Conservation (phyloP, 2,329 filamentous ascomycete species). For the Hypoxylon sp. region DNA sequence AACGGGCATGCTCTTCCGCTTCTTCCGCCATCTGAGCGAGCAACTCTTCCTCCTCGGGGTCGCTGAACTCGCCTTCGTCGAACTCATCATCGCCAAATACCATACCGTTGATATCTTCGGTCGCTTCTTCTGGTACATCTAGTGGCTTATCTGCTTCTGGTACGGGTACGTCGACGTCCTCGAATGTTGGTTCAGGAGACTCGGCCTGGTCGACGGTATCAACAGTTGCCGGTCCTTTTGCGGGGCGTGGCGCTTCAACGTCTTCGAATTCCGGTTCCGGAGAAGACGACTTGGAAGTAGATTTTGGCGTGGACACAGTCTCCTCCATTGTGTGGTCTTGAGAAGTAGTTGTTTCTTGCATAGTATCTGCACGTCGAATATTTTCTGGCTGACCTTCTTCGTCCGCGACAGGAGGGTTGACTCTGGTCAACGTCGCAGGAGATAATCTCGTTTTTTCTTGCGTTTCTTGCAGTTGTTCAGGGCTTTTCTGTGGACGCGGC, state of each 20-base stretch:
- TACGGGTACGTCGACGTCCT: slow-evolving; percentile 33
- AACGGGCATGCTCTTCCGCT: slow-evolving; percentile 91
- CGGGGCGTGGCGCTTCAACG: slow-evolving; percentile 40
- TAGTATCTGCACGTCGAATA: slow-evolving; percentile 22
- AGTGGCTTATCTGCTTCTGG: slow-evolving; percentile 18
- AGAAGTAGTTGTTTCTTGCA: slow-evolving; percentile 28
- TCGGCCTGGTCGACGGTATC: slow-evolving; percentile 11
- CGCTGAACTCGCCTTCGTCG: slow-evolving; percentile 75
- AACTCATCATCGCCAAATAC: slow-evolving; percentile 65
- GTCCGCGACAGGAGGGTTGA: slow-evolving; percentile 31
- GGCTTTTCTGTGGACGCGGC: slow-evolving; percentile 46
- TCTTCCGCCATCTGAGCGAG: slow-evolving; percentile 86
- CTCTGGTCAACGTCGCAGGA: slow-evolving; percentile 35
- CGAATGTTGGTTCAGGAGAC: slow-evolving; percentile 36
- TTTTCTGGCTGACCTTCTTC: slow-evolving; percentile 20
- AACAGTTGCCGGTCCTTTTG: slow-evolving; percentile 32
- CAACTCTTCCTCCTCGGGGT: slow-evolving; percentile 91
- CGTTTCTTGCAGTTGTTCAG: slow-evolving; percentile 18
- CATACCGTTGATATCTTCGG: slow-evolving; percentile 46
- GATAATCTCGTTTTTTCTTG: slow-evolving; percentile 18
- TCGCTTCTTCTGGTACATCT: slow-evolving; percentile 4
- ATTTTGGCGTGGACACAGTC: slow-evolving; percentile 4
- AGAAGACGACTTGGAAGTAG: slow-evolving; percentile 31
- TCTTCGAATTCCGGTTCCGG: slow-evolving; percentile 47
- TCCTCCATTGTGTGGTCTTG: slow-evolving; percentile 17